Evolutionary conservation across 495 filamentous ascomycete species (phyloP).

Genomic region (Penicillium verhagenii): DNA sequence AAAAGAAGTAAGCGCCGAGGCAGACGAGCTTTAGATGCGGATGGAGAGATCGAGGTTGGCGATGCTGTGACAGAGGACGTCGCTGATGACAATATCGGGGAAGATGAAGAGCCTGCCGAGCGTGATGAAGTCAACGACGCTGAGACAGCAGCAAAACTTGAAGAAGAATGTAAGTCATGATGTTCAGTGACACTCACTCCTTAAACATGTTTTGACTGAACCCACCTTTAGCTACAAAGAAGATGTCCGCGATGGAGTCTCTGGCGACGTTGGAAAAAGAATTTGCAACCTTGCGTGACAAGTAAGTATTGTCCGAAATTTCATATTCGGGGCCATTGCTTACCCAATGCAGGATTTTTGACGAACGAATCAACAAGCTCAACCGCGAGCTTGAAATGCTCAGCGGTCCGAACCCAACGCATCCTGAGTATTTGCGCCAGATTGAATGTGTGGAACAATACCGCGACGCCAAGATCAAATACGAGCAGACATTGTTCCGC

Average conservation of each 20-base stretch:
- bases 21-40: constrained; percentile 36
- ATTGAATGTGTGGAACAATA: constrained; percentile 79
- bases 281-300: constrained; percentile 81
- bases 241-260: constrained; percentile 77
- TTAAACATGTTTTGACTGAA: not conserved
- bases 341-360: constrained; percentile 62
- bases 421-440: constrained; percentile 85
- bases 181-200: constrained; percentile 42
- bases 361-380: constrained; percentile 77
- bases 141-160: constrained; percentile 37
- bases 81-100: constrained; percentile 38
- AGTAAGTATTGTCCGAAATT: constrained; percentile 55
- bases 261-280: constrained; percentile 75
- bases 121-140: constrained; percentile 43
- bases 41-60: constrained; percentile 36
- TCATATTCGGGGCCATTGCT: constrained; percentile 13
- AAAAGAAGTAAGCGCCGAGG: constrained; percentile 48
- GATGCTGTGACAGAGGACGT: constrained; percentile 26
- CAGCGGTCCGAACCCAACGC: constrained; percentile 68
- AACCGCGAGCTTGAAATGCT: constrained; percentile 85
- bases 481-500: constrained; percentile 67
- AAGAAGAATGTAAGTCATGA: constrained; percentile 72
- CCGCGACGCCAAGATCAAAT: constrained; percentile 72
- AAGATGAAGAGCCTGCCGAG: constrained; percentile 48
- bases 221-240: constrained; percentile 61